Evolutionary conservation across 2,329 filamentous ascomycete species (phyloP), one percentile per base, ranked within the genome.

Genomic region (Sporothrix phasma): DNA sequence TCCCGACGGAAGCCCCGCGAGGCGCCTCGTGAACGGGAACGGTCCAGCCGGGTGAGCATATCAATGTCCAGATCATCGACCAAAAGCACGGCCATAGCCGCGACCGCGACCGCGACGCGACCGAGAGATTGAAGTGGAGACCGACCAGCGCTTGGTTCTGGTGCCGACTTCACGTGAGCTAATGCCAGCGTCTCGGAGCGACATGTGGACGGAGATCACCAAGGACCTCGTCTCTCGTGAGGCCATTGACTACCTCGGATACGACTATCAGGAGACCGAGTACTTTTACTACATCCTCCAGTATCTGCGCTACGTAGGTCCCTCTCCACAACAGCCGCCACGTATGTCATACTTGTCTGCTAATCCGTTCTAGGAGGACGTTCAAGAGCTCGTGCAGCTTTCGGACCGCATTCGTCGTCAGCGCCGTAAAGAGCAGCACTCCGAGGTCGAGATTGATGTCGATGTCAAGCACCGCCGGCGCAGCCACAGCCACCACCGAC

Each of bases 151-250:
- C 67, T 77, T 78, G 68, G 69, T 71, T 24, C 74, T 76, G 64
- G 76, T 75, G 31, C 74, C 71, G 66, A 74, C 67, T 59, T 73
- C 68, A 64, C 76, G 70, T 62, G 41, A 54, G 19, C 70, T 70
- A 26, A 72, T 74, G 6, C 73, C 74, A 15, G 74, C 78, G 24
- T 80, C 80, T 61, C 77, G 81, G 37, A 81, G 83, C 64, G 85
- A 88, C 66, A 89, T 96, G 79, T 97, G 93, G 93, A 99, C 94
- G 0, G 94, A 97, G 76, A 91, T 99, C 70, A 96, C 93, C 53
- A 96, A 96, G 76, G 92, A 96, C 69, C 77, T 97, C 41, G 90
- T 97, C 17, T 81, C 88, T 65, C 86, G 88, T 61, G 92, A 97
- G 73, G 94, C 94, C 19, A 89, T 97, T 68, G 88, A 96, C 69